Evolutionary conservation across 2,329 filamentous ascomycete genomes (phyloP), one percentile per base, ranked within the genome.

Genomic region (Trichoderma atrobrunneum): DNA sequence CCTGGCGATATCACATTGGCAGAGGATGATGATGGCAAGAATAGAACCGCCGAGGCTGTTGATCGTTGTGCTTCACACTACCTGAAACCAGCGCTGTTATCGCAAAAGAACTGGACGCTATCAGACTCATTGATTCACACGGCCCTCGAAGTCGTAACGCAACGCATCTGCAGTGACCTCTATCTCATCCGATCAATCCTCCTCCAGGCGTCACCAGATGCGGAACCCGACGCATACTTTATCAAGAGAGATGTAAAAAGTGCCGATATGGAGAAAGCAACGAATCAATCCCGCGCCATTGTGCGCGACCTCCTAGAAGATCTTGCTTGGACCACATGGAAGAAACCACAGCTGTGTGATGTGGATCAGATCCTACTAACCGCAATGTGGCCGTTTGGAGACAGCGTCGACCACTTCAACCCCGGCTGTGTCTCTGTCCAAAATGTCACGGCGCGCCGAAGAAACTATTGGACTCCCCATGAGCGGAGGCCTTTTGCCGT

Each of bases 361-460:
- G 81, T 83, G 8, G 83, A 87, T 59, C 85, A 91, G 78, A 78
- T 90, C 3, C 89, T 89, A 73, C 85, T 88, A 60, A 82, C 91
- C n/a, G 88, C 89, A 2, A 90, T 91, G 76, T 92, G 89, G 89
- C 90, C 89, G 0, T 82, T 85, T 77, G 89, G 89, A 0, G 82
- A 80, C 0, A 76, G 80, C 0, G 83, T 88, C 30, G 89, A 91
- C 76, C 87, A 89, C 75, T 83, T 78, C 77, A 66, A 76, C 14
- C 80, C 80, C 0, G 80, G 76, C 2, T 82, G 80, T 26, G 76
- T 77, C n/a, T 74, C 78, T 3, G 73, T 78, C 2, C 72, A 77
- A 4, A 70, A 76, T 6, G 82, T 79, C 6, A 69, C 60, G n/a
- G 16, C 60, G 3, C 62, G 64, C 4, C 63, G 74, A 32, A 68